A percentile compares a stretch with the other conserved stretches of the same genome.
phyloP scores from a whole-genome alignment of 2,329 filamentous ascomycete genomes.

The Gaeumannomyces sp. region DNA sequence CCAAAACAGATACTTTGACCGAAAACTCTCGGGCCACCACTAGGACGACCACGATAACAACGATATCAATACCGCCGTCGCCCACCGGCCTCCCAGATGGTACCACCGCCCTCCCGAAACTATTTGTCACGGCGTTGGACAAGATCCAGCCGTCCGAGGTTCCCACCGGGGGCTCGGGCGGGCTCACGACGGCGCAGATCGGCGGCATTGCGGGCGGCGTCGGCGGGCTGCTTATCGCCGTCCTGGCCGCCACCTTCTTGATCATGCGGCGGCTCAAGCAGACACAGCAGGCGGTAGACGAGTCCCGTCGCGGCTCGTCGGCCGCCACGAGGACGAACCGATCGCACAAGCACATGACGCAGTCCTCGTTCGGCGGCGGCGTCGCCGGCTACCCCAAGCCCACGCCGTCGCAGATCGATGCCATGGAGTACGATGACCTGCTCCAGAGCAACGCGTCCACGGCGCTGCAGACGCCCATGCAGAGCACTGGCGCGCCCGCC shows the following conservation, averaged over 20 bases:
- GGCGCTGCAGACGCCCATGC: not conserved
- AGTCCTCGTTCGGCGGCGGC: constrained; percentile 13
- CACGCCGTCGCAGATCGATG: constrained; percentile 38
- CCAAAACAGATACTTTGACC: constrained; percentile 39
- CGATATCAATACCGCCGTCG: constrained; percentile 32
- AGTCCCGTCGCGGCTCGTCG: constrained; percentile 17
- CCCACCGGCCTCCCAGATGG: constrained; percentile 23
- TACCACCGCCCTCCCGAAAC: constrained; percentile 30
- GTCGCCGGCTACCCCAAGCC: constrained; percentile 18
- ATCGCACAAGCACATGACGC: constrained; percentile 26
- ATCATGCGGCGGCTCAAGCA: constrained; percentile 45
- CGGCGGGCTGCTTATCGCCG: constrained; percentile 39
- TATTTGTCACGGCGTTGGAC: constrained; percentile 36
- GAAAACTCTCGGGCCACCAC: constrained; percentile 32
- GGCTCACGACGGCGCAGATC: constrained; percentile 34
- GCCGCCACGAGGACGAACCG: constrained; percentile 18
- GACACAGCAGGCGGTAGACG: constrained; percentile 34
- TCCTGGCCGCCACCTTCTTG: constrained; percentile 40
- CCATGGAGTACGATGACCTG: constrained; percentile 31
- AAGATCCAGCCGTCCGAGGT: constrained; percentile 28
- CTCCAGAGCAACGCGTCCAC: constrained; percentile 23
- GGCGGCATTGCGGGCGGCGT: constrained; percentile 50
- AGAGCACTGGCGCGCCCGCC: not conserved
- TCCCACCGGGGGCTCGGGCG: constrained; percentile 13
- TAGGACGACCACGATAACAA: constrained; percentile 32